Base-by-base conservation (phyloP, 345 rosid genomes). In the Salix brachista region DNA sequence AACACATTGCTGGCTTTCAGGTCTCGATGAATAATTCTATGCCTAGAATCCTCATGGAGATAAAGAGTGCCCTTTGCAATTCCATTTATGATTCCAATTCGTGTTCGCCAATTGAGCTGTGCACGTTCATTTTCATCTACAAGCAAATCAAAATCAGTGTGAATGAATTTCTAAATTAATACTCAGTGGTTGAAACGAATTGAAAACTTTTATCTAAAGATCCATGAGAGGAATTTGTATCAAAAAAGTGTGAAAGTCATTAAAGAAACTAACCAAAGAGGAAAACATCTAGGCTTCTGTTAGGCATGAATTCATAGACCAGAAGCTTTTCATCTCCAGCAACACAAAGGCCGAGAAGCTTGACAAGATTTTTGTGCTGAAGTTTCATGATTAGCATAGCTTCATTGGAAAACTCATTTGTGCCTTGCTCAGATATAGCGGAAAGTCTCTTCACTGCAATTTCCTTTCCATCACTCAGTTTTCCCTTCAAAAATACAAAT, bases 261-360 rank as follows among this genome's bases (percentile, higher is more conserved):
- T 56, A n/a, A 56, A 56, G 62, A 9, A 23, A 42, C 19, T 83
- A 64, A 91, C 94, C 88, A 60, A 82, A 85, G 17, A 90, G 83
- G 65, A 80, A 8, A 5, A 16, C 41, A 71, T 90, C 87, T 8
- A 86, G 87, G 83, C 87, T 84, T 67, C 70, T 62, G 75, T 90
- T 90, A 64, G 91, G 87, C 90, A 90, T 81, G 72, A 85, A 88
- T 75, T 91, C 96, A 42, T 86, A 90, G 71, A 86, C 81, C 18
- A 88, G 90, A n/a, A 70, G 67, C 71, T 79, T 69, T 76, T 88
- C 89, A 48, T 83, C 81, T 75, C 48, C 77, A 19, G 81, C 75
- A 18, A 79, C 75, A 46, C 85, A 88, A 61, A 87, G 89, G 23
- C 95, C 92, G 9, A 89, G 83, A 73, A 89, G 87, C 71, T 77